A percentile compares a stretch with the other conserved stretches of the same genome.
Evolutionary conservation across 2,329 filamentous ascomycete species (phyloP).

Genomic region (Fusarium paranaense): DNA sequence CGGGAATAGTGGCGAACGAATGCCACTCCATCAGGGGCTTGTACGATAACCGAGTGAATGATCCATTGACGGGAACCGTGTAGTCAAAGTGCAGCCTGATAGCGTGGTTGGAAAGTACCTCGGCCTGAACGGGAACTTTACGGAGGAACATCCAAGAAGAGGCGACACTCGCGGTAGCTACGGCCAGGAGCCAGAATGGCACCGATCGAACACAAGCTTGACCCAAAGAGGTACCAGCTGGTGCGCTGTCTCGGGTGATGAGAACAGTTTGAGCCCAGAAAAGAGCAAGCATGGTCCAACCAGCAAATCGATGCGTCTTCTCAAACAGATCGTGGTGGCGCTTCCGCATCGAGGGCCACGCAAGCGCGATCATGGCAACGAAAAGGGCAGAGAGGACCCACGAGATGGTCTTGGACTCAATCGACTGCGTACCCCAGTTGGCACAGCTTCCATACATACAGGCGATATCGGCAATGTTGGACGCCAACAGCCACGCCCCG

Average conservation of each 20-base stretch:
- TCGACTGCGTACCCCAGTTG: slow-evolving; percentile 47
- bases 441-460: slow-evolving; percentile 34
- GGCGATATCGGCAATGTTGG: slow-evolving; percentile 47
- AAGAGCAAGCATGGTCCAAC: slow-evolving; percentile 74
- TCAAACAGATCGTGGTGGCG: slow-evolving; percentile 77
- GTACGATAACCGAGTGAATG: slow-evolving; percentile 67
- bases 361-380: slow-evolving; percentile 68
- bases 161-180: slow-evolving; percentile 73
- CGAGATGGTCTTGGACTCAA: slow-evolving; percentile 60
- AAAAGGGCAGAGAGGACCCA: slow-evolving; percentile 72
- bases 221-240: slow-evolving; percentile 49
- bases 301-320: slow-evolving; percentile 75
- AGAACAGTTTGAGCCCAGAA: slow-evolving; percentile 74
- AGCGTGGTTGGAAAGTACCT: slow-evolving; percentile 79
- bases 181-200: slow-evolving; percentile 73
- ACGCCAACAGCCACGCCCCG: slow-evolving; percentile 60
- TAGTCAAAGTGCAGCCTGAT: slow-evolving; percentile 77
- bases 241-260: slow-evolving; percentile 57
- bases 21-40: slow-evolving; percentile 78
- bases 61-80: slow-evolving; percentile 63
- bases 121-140: slow-evolving; percentile 73
- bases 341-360: slow-evolving; percentile 72
- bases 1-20: slow-evolving; percentile 79
- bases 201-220: slow-evolving; percentile 53
- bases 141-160: slow-evolving; percentile 80